phyloP scores from a whole-genome alignment of 495 filamentous ascomycete species.

The Astrocystis sublimbata region DNA sequence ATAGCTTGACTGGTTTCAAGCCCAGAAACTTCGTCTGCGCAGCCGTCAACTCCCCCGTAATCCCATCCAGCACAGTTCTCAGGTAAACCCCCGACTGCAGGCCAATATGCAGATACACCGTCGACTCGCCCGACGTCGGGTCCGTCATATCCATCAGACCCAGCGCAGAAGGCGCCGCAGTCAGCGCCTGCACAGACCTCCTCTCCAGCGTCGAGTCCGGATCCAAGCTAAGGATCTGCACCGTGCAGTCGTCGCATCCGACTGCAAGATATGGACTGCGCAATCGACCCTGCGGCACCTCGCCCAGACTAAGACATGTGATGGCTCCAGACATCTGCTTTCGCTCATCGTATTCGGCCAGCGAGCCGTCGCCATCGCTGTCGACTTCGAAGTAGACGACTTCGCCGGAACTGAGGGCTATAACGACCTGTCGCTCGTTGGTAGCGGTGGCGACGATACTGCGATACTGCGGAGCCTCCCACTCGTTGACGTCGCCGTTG shows the following conservation, averaged over 20 bases:
- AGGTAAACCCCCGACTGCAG: constrained; percentile 96
- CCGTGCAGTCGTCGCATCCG: constrained; percentile 93
- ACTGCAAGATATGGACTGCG: constrained; percentile 90
- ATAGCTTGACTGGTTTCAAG: constrained; percentile 81
- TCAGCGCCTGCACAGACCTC: constrained; percentile 90
- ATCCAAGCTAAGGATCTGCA: constrained; percentile 86
- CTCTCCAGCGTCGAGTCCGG: constrained; percentile 87
- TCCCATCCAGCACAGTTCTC: constrained; percentile 90
- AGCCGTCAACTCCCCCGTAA: constrained; percentile 91
- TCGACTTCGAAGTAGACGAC: constrained; percentile 99
- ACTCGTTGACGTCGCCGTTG: constrained; percentile 84
- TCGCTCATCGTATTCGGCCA: constrained; percentile 94
- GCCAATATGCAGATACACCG: constrained; percentile 93
- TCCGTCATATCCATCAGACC: constrained; percentile 96
- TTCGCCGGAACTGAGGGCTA: constrained; percentile 91
- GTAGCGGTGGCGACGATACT: constrained; percentile 93
- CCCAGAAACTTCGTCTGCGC: constrained; percentile 95
- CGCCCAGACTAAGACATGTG: constrained; percentile 86
- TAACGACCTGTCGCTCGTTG: constrained; percentile 88
- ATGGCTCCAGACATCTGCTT: constrained; percentile 95
- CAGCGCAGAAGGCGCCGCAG: constrained; percentile 82
- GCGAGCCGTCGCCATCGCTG: constrained; percentile 76
- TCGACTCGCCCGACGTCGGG: constrained; percentile 68
- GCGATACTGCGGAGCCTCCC: constrained; percentile 88
- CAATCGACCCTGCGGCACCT: constrained; percentile 86